Evolutionary conservation across 208 protist genomes (phyloP).

Genomic region (Porcisia deanei): DNA sequence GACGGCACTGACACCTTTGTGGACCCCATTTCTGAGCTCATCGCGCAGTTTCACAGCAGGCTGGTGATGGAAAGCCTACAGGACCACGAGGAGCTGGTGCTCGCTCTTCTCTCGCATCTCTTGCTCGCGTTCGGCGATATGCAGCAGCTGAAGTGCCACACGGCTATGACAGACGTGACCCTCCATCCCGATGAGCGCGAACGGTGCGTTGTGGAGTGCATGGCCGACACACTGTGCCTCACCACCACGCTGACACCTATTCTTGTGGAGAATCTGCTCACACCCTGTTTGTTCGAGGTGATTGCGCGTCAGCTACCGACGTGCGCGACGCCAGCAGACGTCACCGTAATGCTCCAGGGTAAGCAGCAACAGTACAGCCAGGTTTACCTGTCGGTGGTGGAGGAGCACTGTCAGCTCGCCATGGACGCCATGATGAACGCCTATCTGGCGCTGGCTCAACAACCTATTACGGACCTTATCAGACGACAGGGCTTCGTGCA

Average conservation of each 20-base stretch:
- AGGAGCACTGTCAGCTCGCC: slow-evolving; percentile 84
- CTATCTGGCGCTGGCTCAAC: slow-evolving; percentile 67
- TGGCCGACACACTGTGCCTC: slow-evolving; percentile 80
- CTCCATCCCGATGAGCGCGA: slow-evolving; percentile 40
- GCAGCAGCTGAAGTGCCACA: slow-evolving; percentile 62
- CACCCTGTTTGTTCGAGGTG: slow-evolving; percentile 71
- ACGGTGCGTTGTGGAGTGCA: slow-evolving; percentile 71
- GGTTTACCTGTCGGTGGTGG: slow-evolving; percentile 60
- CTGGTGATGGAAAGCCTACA: slow-evolving; percentile 70
- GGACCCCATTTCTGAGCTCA: slow-evolving; percentile 57
- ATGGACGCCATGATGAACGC: slow-evolving; percentile 83
- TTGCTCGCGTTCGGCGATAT: slow-evolving; percentile 78
- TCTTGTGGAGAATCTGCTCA: slow-evolving; percentile 66
- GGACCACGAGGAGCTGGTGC: slow-evolving; percentile 75
- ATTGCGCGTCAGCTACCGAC: slow-evolving; percentile 42
- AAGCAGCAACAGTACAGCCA: slow-evolving; percentile 49
- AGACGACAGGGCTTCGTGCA: slow-evolving; percentile 58
- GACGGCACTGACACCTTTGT: slow-evolving; percentile 12
- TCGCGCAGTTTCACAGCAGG: slow-evolving; percentile 58
- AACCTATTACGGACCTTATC: slow-evolving; percentile 72
- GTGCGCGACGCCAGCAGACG: slow-evolving; percentile 22
- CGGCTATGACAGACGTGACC: slow-evolving; percentile 38
- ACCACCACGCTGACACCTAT: slow-evolving; percentile 67
- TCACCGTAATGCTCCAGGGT: slow-evolving; percentile 16
- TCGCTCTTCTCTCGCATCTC: slow-evolving; percentile 65